phyloP scores from a whole-genome alignment of 1,139 yeast genomes.

The Zygosaccharomyces pseudobailii region DNA sequence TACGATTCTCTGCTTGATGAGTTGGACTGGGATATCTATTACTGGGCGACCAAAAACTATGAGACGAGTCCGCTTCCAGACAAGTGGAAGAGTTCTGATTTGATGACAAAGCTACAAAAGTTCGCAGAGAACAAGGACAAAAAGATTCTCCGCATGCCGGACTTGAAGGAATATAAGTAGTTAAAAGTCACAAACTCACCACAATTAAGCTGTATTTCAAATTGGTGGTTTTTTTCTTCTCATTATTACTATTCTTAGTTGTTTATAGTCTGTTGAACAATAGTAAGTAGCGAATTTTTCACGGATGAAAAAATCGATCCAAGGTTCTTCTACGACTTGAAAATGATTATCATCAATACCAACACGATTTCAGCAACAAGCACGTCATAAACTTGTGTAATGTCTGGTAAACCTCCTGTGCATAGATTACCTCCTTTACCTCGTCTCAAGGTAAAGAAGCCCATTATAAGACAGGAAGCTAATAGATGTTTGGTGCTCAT shows the following conservation, averaged over 20 bases:
- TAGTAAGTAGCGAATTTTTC: background rate
- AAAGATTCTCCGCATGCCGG: constrained; percentile 84
- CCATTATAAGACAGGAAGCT: constrained; percentile 52
- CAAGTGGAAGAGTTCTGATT: constrained; percentile 64
- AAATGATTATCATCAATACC: background rate
- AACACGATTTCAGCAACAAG: background rate
- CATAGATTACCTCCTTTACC: constrained; percentile 68
- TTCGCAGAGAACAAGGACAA: constrained; percentile 68
- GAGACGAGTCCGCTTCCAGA: constrained; percentile 83
- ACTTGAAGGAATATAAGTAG: constrained; percentile 36
- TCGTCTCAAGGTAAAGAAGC: constrained; percentile 64
- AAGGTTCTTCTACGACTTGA: background rate
- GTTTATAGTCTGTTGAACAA: background rate
- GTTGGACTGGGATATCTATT: constrained; percentile 97
- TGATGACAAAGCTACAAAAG: constrained; percentile 64
- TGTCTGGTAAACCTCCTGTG: constrained; percentile 32
- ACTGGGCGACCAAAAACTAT: constrained; percentile 90
- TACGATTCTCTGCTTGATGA: constrained; percentile 84
- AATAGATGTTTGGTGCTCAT: constrained; percentile 73
- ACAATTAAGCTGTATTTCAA: background rate
- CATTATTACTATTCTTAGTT: background rate
- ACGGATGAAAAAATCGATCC: background rate
- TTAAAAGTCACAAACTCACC: background rate
- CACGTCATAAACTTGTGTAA: background rate
- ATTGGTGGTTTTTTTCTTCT: background rate